A percentile compares a stretch with the other conserved stretches of the same genome.
Evolutionary conservation across 2,329 filamentous ascomycete genomes (phyloP).

Genomic region (Cladophialophora carrionii): DNA sequence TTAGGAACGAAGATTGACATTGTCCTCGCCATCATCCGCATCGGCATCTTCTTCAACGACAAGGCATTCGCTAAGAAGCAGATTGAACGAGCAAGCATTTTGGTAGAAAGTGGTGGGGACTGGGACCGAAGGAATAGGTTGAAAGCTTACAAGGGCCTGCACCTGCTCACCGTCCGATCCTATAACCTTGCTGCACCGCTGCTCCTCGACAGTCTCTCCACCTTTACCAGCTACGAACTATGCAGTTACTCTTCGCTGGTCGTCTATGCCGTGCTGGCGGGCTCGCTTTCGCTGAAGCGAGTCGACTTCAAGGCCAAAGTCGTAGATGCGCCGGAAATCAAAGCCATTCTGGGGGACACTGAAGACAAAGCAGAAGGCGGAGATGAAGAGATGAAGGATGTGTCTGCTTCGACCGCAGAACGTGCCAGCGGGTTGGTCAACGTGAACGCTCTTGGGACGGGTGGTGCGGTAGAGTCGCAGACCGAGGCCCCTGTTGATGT

Average conservation of each 20-base stretch:
- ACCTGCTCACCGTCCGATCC: constrained; percentile 88
- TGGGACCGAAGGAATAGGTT: constrained; percentile 98
- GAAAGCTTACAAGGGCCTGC: constrained; percentile 96
- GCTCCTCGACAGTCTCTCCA: constrained; percentile 94
- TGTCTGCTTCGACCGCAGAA: constrained; percentile 55
- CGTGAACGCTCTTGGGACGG: constrained; percentile 77
- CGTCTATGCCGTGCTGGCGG: constrained; percentile 91
- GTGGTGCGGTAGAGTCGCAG: constrained; percentile 65
- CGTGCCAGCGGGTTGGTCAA: constrained; percentile 77
- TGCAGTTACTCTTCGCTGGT: constrained; percentile 96
- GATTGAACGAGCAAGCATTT: constrained; percentile 81
- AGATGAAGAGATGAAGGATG: constrained; percentile 75
- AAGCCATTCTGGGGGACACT: constrained; percentile 87
- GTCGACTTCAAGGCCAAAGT: constrained; percentile 99
- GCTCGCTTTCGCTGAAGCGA: constrained; percentile 90
- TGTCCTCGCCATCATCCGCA: constrained; percentile 91
- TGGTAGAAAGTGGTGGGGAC: constrained; percentile 94
- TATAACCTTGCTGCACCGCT: constrained; percentile 88
- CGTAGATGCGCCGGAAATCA: constrained; percentile 96
- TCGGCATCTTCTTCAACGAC: constrained; percentile 95
- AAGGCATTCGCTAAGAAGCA: constrained; percentile 91
- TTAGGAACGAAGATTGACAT: constrained; percentile 97
- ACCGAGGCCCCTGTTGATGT: constrained; percentile 86
- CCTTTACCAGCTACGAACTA: constrained; percentile 97
- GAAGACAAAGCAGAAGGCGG: constrained; percentile 84